phyloP scores from a whole-genome alignment of 306 rosid genomes.

The Pyrus bretschneideri region DNA sequence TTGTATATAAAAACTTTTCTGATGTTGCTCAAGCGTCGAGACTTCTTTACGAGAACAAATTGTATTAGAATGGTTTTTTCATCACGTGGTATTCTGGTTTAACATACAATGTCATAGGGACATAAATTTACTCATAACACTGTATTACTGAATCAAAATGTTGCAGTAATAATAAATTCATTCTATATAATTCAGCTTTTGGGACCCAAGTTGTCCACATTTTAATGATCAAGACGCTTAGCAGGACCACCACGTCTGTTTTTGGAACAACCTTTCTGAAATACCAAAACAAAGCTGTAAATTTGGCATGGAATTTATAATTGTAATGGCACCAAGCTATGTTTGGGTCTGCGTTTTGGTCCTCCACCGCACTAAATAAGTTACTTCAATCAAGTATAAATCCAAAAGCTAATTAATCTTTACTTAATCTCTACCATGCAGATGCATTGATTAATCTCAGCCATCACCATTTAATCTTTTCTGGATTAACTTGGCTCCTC shows the following conservation, averaged over 20 bases:
- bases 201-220: not conserved
- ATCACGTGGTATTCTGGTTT: not conserved
- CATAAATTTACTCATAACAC: too few relatives aligned
- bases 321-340: not conserved
- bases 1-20: too few relatives aligned
- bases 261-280: not conserved
- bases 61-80: not conserved
- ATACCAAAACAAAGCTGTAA: not conserved
- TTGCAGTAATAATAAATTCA: too few relatives aligned
- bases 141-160: too few relatives aligned
- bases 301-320: not conserved
- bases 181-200: not conserved
- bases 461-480: conserved; percentile 1
- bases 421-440: conserved; percentile 28
- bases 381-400: not conserved
- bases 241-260: conserved; percentile 1
- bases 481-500: not conserved
- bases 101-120: not conserved
- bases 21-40: too few relatives aligned
- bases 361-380: not conserved
- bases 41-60: not conserved
- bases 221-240: not conserved
- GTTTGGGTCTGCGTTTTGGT: not conserved
- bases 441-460: conserved; percentile 14
- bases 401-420: conserved; percentile 1